phyloP scores from a whole-genome alignment of 352 stramenopile genomes.

The Thraustochytrium aureum region DNA sequence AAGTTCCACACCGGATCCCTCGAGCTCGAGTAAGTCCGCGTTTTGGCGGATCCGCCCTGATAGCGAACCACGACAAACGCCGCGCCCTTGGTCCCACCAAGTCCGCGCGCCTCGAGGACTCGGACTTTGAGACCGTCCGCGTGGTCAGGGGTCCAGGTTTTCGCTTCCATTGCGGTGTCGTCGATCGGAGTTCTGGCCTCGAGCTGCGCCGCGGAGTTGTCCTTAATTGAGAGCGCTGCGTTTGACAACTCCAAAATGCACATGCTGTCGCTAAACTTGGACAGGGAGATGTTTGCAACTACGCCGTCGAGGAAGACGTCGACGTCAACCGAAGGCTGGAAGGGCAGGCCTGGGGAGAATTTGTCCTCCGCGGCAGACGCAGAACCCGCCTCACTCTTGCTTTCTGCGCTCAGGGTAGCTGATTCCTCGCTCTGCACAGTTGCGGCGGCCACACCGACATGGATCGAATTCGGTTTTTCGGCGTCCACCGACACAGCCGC shows the following conservation, averaged over 20 bases:
- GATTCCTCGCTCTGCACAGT: too few species aligned
- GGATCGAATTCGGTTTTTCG: too few species aligned
- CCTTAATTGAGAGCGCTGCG: not conserved
- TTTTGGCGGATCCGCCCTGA: not conserved
- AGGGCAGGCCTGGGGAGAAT: too few species aligned
- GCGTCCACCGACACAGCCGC: too few species aligned
- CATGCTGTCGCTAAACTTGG: constrained; percentile 43
- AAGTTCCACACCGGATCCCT: constrained; percentile 36
- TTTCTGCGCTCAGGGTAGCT: too few species aligned
- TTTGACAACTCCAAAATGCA: not conserved
- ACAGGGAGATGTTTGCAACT: constrained; percentile 17
- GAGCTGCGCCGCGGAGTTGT: not conserved
- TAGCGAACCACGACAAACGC: not conserved
- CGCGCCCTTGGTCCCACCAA: not conserved
- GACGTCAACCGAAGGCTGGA: too few species aligned
- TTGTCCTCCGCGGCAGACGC: too few species aligned
- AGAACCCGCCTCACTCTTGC: too few species aligned
- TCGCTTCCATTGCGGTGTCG: not conserved
- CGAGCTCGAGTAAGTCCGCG: constrained; percentile 1
- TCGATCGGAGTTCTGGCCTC: not conserved
- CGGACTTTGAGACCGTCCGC: not conserved
- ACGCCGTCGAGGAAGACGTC: constrained; percentile 8
- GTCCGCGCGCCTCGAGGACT: constrained; percentile 13
- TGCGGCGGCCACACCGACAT: too few species aligned
- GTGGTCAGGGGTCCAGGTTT: not conserved